These are phyloP conservation scores for Dispira parvispora DNA, from an alignment of 192 early-diverging fungal genomes.

Conservation along the genomic window DNA sequence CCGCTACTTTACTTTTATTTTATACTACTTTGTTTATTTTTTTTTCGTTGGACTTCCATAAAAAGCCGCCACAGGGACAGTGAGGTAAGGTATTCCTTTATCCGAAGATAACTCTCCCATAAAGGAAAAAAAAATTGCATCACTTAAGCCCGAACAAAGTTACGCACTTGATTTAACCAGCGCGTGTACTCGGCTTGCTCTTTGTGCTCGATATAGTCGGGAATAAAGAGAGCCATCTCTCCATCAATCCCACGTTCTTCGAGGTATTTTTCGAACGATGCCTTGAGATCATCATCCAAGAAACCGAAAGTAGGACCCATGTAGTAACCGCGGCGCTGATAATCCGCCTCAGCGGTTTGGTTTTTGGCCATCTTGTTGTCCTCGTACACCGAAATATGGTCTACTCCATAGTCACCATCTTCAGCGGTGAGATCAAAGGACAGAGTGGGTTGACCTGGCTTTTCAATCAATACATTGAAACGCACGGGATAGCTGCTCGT, in stretches of 20 bases:
- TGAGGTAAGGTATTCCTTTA: no score
- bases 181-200: slow-evolving; percentile 85
- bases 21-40: no score
- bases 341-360: slow-evolving; percentile 66
- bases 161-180: slow-evolving; percentile 70
- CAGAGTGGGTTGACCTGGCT: slow-evolving; percentile 55
- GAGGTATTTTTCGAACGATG: slow-evolving; percentile 52
- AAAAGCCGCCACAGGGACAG: no score
- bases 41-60: no score
- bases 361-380: slow-evolving; percentile 43
- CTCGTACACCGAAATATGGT: slow-evolving; percentile 54
- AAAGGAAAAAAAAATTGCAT: no score
- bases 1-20: no score
- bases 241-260: slow-evolving; percentile 79
- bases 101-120: no score
- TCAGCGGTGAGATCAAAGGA: slow-evolving; percentile 64
- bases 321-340: slow-evolving; percentile 71
- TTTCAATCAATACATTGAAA: slow-evolving; percentile 70
- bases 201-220: slow-evolving; percentile 82
- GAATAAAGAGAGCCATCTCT: slow-evolving; percentile 68
- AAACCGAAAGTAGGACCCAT: slow-evolving; percentile 82
- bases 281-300: slow-evolving; percentile 69
- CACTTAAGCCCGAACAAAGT: slow-evolving; percentile 49
- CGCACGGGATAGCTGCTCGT: slow-evolving; percentile 47
- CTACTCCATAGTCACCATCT: slow-evolving; percentile 74